Evolutionary conservation across 1,139 yeast species (phyloP), one percentile per base, ranked within the genome.

Genomic region (Pichia sorboxylosa): DNA sequence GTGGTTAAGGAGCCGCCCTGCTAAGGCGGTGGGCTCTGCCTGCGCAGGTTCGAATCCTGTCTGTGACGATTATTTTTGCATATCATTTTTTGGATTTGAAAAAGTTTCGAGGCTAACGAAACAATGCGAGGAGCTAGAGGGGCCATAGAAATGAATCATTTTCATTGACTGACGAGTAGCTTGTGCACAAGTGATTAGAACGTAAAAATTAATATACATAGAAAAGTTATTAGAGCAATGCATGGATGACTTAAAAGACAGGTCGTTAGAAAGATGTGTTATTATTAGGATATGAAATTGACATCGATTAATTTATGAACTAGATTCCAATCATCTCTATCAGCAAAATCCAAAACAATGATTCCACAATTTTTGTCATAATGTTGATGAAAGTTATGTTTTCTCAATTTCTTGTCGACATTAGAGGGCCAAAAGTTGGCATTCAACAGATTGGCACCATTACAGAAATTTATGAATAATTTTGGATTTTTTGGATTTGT

Each of bases 1-100:
- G 73, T 64, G 73, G 73, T 66, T 66, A 66, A 66, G 72, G 73
- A 67, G 73, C 64, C 66, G 67, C 72, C 73, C 73, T 66, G 73
- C 73, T 66, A 66, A 75, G 82, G 81, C 73, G 73, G 72, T 75
- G 82, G 77, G 82, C 68, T 72, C 63, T 74, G 69, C 82, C 78
- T 71, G 74, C 83, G 82, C 81, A 75, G 81, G 83, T 75, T 75
- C 83, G 82, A 75, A 75, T 75, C 83, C 81, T 75, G 83, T 73
- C 79, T 71, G 80, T 75, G 72, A 74, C 83, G 83, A 35, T 46
- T 52, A 58, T 54, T 61, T 61, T 67, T 27, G 14, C 13, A 13
- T 23, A 7, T 13, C 7, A n/a, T 23, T 23, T 23, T n/a, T 2
- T 8, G 8, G 10, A 19, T 19, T 19, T 8, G 22, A 11, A 19